Conservation (phyloP, 176 grass and related monocot genomes). For the Musa itinerans region DNA sequence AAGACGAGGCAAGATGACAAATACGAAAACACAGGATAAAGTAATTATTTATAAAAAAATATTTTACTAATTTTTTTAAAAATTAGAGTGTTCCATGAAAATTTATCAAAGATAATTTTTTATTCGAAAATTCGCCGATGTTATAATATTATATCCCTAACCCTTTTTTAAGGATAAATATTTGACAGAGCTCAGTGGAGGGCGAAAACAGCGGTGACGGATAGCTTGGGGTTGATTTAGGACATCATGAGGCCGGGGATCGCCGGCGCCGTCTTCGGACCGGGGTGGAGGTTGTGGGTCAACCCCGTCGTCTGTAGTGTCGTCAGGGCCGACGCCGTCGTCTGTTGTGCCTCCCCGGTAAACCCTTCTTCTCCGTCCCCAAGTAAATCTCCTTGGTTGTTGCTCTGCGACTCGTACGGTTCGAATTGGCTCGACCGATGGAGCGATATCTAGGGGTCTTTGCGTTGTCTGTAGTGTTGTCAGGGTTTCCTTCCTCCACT, state of each 20-base stretch:
- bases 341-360: slow-evolving; percentile 83
- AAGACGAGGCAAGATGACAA: too few species aligned
- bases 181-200: not conserved
- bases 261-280: slow-evolving; percentile 79
- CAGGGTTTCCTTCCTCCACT: slow-evolving; percentile 80
- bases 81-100: too few species aligned
- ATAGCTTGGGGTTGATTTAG: slow-evolving; percentile 66
- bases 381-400: not conserved
- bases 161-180: too few species aligned
- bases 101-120: too few species aligned
- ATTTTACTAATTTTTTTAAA: too few species aligned
- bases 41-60: too few species aligned
- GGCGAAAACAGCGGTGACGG: slow-evolving; percentile 24
- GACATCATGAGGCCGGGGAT: slow-evolving; percentile 75
- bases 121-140: too few species aligned
- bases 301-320: slow-evolving; percentile 53
- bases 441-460: slow-evolving; percentile 36
- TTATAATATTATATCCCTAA: too few species aligned
- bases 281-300: slow-evolving; percentile 98
- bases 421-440: slow-evolving; percentile 1
- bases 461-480: slow-evolving; percentile 48
- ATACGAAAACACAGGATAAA: too few species aligned
- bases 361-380: not conserved
- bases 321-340: too few species aligned
- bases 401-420: not conserved